Percentiles rank a stretch among this genome's conserved stretches.
Evolutionary conservation across 805 yeast species (phyloP).

Genomic region (Candida saitoana): DNA sequence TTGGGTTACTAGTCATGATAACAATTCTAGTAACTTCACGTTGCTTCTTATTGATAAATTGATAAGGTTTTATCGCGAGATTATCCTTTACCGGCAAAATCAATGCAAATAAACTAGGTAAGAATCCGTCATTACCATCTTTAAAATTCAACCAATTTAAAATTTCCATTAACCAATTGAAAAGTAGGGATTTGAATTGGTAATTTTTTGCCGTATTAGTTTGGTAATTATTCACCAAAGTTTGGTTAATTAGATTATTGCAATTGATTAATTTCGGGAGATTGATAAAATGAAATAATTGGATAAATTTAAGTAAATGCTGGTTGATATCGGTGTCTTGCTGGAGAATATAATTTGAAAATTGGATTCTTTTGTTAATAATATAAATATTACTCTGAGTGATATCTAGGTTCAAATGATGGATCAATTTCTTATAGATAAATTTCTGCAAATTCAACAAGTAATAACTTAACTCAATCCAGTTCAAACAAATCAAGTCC

Average conservation of each 20-base stretch:
- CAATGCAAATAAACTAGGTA: slow-evolving; percentile 46
- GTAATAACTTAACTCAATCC: slow-evolving; percentile 44
- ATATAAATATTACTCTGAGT: slow-evolving; percentile 15
- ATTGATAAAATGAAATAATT: slow-evolving; percentile 37
- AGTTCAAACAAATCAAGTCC: slow-evolving; percentile 45
- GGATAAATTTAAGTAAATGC: slow-evolving; percentile 33
- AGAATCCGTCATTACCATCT: slow-evolving; percentile 43
- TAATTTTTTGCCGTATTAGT: slow-evolving; percentile 1
- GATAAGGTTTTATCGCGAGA: slow-evolving; percentile 31
- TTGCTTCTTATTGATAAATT: slow-evolving; percentile 16
- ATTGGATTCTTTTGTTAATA: slow-evolving; percentile 31
- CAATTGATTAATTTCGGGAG: slow-evolving; percentile 45
- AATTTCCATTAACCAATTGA: slow-evolving; percentile 51
- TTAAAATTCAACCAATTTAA: slow-evolving; percentile 54
- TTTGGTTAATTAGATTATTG: slow-evolving; percentile 33
- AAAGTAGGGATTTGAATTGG: slow-evolving; percentile 31
- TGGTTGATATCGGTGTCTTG: slow-evolving; percentile 40
- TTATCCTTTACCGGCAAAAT: slow-evolving; percentile 37
- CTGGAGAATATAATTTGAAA: slow-evolving; percentile 38
- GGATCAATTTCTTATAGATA: slow-evolving; percentile 34
- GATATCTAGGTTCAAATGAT: slow-evolving; percentile 15
- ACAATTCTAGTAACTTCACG: slow-evolving; percentile 45
- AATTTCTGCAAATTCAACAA: slow-evolving; percentile 36
- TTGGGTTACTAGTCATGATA: slow-evolving; percentile 56
- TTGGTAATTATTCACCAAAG: slow-evolving; percentile 7